Conservation (phyloP, 306 rosid species). For the Vicia sativa region DNA sequence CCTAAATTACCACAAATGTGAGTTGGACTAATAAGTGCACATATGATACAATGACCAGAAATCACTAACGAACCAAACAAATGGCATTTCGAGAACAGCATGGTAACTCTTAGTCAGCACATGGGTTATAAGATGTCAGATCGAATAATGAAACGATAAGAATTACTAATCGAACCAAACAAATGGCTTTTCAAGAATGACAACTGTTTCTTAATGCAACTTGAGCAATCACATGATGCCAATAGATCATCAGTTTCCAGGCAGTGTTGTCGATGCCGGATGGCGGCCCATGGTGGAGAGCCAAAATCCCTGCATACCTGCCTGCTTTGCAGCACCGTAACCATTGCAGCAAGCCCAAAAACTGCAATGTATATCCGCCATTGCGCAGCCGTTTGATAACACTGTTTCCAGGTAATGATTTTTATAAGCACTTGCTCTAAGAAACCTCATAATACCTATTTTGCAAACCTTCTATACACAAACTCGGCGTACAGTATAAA, state of each 20-base stretch:
- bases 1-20: conserved; percentile 9
- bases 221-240: background rate
- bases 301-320: too few species aligned
- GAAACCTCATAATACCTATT: conserved; percentile 5
- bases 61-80: too few species aligned
- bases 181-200: conserved; percentile 19
- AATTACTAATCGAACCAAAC: background rate
- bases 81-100: background rate
- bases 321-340: too few species aligned
- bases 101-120: conserved; percentile 2
- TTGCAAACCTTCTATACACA: conserved; percentile 10
- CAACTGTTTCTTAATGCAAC: background rate
- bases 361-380: too few species aligned
- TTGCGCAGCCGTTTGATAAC: too few species aligned
- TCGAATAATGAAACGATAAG: conserved; percentile 3
- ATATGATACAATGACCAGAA: conserved; percentile 10
- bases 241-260: background rate
- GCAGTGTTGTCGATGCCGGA: too few species aligned
- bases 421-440: conserved; percentile 1
- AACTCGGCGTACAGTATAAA: background rate
- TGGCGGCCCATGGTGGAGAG: too few species aligned
- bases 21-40: conserved; percentile 19
- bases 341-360: too few species aligned
- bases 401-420: background rate
- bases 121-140: conserved; percentile 16